Evolutionary conservation across 1,284 basidiomycete species (phyloP).

Genomic region (Melampsora americana): DNA sequence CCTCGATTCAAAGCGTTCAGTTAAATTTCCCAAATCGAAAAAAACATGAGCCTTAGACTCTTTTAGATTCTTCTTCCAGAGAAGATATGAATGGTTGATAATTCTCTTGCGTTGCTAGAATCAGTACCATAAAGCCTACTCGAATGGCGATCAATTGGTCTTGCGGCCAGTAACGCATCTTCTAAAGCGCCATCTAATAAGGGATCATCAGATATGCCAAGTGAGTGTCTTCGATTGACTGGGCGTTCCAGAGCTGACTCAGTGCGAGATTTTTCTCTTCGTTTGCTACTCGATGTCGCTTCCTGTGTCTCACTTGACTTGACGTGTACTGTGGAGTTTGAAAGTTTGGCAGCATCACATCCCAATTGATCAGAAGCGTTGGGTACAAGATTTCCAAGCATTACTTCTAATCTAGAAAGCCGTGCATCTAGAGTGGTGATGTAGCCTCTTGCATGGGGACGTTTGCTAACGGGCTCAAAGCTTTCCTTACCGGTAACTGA

Average conservation of each 20-base stretch:
- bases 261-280: background rate
- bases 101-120: too few relatives aligned
- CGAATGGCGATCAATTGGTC: constrained; percentile 10
- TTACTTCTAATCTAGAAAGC: constrained; percentile 23
- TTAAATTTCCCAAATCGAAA: too few relatives aligned
- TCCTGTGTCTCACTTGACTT: background rate
- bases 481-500: background rate
- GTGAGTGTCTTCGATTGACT: background rate
- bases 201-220: constrained; percentile 22
- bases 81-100: too few relatives aligned
- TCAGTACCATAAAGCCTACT: too few relatives aligned
- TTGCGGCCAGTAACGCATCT: constrained; percentile 29
- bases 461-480: background rate
- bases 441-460: constrained; percentile 12
- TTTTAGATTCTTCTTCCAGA: too few relatives aligned
- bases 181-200: constrained; percentile 31
- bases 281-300: background rate
- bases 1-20: too few relatives aligned
- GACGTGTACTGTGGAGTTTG: background rate
- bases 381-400: constrained; percentile 25
- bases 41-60: too few relatives aligned
- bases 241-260: constrained; percentile 2
- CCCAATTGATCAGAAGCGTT: background rate
- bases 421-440: constrained; percentile 36
- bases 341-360: background rate